Conservation (phyloP, 352 stramenopile species). For the Phytophthora meadii region DNA sequence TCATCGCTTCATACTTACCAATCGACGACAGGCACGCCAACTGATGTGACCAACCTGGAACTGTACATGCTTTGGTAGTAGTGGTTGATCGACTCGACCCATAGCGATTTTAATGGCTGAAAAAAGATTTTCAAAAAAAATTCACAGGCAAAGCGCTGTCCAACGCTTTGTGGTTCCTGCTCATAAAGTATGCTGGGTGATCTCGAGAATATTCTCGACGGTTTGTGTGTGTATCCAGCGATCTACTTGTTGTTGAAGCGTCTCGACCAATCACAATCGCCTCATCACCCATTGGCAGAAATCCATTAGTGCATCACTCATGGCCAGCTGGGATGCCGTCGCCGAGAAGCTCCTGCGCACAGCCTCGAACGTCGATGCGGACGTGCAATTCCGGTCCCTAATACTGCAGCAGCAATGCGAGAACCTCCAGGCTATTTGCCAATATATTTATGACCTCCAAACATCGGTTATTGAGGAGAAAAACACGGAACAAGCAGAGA, state of each 20-base stretch:
- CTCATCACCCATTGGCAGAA: slow-evolving; percentile 15
- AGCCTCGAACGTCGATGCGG: slow-evolving; percentile 33
- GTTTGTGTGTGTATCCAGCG: too few relatives aligned
- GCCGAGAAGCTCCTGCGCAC: slow-evolving; percentile 25
- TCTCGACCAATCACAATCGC: slow-evolving; percentile 14
- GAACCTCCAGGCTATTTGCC: slow-evolving; percentile 35
- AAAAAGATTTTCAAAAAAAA: slow-evolving; percentile 2
- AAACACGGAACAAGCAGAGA: slow-evolving; percentile 18
- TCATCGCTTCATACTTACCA: neutral
- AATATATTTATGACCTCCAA: slow-evolving; percentile 31
- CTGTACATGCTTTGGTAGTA: too few relatives aligned
- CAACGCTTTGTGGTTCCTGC: neutral
- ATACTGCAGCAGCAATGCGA: slow-evolving; percentile 47
- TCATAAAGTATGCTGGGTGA: too few relatives aligned
- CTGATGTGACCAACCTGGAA: too few relatives aligned
- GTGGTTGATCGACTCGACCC: too few relatives aligned
- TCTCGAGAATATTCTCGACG: too few relatives aligned
- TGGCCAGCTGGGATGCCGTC: slow-evolving; percentile 18
- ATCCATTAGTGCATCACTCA: neutral
- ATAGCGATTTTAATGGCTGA: slow-evolving; percentile 3
- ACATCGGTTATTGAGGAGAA: slow-evolving; percentile 2
- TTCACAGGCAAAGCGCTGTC: neutral
- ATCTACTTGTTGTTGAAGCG: slow-evolving; percentile 16
- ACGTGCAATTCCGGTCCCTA: slow-evolving; percentile 44
- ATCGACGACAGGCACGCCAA: too few relatives aligned